Base-by-base conservation (phyloP, 2,329 filamentous ascomycete species). In the Zymoseptoria pseudotritici region DNA sequence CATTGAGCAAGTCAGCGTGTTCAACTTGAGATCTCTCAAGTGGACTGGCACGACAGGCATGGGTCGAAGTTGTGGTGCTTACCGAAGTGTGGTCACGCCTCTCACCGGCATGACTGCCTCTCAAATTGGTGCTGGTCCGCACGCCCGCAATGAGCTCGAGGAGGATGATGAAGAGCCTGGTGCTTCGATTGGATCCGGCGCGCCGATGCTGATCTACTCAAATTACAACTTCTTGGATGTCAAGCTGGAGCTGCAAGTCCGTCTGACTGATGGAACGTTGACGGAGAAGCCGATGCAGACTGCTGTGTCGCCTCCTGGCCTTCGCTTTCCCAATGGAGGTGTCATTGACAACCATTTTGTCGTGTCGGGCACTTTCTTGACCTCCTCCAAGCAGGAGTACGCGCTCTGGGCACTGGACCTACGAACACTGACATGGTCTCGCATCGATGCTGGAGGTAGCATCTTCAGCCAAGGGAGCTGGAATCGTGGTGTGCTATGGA, bases 171-270 rank as follows among this genome's bases (percentile, higher is more conserved):
- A 70, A 55, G 66, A 76, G 64, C 59, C 74, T 7, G 55, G 60
- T 19, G 50, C 46, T n/a, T 60, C 70, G 55, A 73, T 70, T 51
- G 70, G 67, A 20, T 76, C 74, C 20, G 83, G 82, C 17, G 80
- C 82, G 6, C 80, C 84, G 2, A 97, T 97, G 91, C 82, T 99
- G 63, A 95, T 99, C 53, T 99, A 99, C 74, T 97, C 93, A 22
- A 99, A 99, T 73, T 99, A 99, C 76, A 97, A 99, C 75, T 99
- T 99, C 70, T 75, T 99, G 58, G 93, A 99, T 69, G 94, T 99
- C 66, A 97, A 96, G 73, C 79, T 99, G 22, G 94, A 99, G 74
- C 79, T 99, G 46, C 94, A 97, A 74, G 85, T 99, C 54, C 85
- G 94, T 56, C 81, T 89, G 8, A 84, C 90, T 1, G 92, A 97